Evolutionary conservation across 106 monocot genomes (phyloP), one percentile per base, ranked within the genome.

Genomic region (Amphibolis antarctica): DNA sequence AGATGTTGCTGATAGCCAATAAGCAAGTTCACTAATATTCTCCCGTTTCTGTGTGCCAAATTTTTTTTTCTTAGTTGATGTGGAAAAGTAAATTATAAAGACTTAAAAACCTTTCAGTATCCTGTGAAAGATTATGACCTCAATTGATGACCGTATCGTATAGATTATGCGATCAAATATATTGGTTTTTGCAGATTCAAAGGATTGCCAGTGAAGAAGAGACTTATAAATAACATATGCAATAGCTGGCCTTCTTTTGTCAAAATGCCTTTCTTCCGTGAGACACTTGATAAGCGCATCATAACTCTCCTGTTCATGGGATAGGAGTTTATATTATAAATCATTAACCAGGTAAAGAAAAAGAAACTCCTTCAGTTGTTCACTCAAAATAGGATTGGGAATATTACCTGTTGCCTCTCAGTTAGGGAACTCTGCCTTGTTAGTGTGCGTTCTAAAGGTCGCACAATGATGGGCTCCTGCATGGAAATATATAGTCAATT

Each of bases 81-180:
- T 10, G 20, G 21, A 61, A 61, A 22, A 22, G 46, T 9, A 46
- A 31, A 13, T 52, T 15, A 28, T 29, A 14, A 65, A n/a, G 3
- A 22, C 17, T 10, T 42, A 20, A 23, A 52, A 42, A 67, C 21
- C 4, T 54, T 9, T 11, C 18, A 1, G 25, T n/a, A 23, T 46
- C 46, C 21, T 28, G 19, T 24, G 27, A 29, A 26, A 42, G 66
- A 31, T 43, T 27, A 36, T 54, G 42, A 86, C 89, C 86, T 90
- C 90, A 71, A 98, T 62, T 15, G 82, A 82, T 76, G 87, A 82
- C 65, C 74, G 82, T 62, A 98, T 90, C 52, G 86, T 83, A 47
- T 90, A 79, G 60, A 90, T 98, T 24, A 98, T 90, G 7, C 87
- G 85, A 63, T 98, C 90, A 63, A 98, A 98, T 74, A 98, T 87